A percentile compares a stretch with the other conserved stretches of the same genome.
Evolutionary conservation across 768 basidiomycete genomes (phyloP).

Genomic region (Auricularia cornea): DNA sequence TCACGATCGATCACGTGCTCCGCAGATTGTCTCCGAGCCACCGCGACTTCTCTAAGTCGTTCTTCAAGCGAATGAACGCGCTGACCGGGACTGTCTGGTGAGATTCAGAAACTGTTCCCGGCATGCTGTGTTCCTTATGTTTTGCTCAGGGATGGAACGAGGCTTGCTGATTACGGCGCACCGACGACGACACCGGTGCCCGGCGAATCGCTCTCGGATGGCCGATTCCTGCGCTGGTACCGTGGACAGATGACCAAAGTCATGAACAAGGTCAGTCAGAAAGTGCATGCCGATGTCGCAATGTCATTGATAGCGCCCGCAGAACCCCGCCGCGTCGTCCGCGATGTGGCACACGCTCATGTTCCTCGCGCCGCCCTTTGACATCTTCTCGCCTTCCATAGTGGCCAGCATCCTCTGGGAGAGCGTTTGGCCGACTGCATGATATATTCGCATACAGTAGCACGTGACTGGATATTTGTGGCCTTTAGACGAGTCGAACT

Average conservation of each 20-base stretch:
- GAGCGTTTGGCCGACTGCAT: neutral
- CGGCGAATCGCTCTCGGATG: neutral
- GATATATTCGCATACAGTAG: too few species aligned
- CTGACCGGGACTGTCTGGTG: neutral
- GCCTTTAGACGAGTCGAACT: too few species aligned
- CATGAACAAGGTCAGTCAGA: neutral
- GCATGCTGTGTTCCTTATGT: neutral
- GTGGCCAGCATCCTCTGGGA: conserved; percentile 13
- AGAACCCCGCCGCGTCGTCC: conserved; percentile 12
- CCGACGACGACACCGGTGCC: neutral
- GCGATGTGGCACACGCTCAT: conserved; percentile 9
- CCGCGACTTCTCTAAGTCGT: neutral
- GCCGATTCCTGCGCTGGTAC: neutral
- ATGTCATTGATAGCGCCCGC: neutral
- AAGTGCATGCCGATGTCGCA: too few species aligned
- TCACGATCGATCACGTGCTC: conserved; percentile 14
- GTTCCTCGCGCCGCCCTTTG: conserved; percentile 12
- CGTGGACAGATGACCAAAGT: neutral
- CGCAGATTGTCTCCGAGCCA: neutral
- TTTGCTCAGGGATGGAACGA: neutral
- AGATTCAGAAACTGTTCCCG: neutral
- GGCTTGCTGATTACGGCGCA: neutral
- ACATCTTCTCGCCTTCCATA: conserved; percentile 14
- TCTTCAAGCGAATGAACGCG: neutral
- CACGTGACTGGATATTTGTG: too few species aligned